phyloP scores from a whole-genome alignment of 805 yeast species.

The Lipomyces starkeyi region DNA sequence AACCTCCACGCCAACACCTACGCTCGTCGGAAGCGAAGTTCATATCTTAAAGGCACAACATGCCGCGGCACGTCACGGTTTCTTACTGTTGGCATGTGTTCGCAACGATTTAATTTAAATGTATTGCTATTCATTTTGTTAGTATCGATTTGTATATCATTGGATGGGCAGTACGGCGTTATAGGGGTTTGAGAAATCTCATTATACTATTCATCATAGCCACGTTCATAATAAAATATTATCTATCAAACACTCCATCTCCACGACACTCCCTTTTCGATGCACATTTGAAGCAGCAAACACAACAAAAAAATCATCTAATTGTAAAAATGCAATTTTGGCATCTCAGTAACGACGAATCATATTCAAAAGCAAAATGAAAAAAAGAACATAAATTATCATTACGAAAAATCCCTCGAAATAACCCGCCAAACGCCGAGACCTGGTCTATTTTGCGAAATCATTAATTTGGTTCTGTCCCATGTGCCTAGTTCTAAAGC shows the following conservation, averaged over 20 bases:
- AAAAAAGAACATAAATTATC: background rate
- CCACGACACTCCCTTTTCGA: background rate
- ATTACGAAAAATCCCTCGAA: slow-evolving; percentile 5
- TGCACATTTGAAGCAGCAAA: background rate
- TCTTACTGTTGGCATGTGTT: no score
- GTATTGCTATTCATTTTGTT: no score
- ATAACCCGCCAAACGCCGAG: slow-evolving; percentile 33
- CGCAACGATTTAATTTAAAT: no score
- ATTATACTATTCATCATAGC: no score
- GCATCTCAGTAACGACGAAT: background rate
- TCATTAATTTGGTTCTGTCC: slow-evolving; percentile 13
- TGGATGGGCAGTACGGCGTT: no score
- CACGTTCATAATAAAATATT: no score
- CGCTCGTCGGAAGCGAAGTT: no score
- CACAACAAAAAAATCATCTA: background rate
- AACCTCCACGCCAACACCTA: no score
- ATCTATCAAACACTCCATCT: background rate
- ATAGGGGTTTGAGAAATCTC: no score
- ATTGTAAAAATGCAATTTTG: background rate
- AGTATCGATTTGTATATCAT: no score
- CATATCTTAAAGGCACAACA: no score
- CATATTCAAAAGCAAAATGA: background rate
- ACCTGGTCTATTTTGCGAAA: slow-evolving; percentile 34
- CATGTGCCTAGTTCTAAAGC: slow-evolving; percentile 8
- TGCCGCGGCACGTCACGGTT: no score